Conservation (phyloP, 768 basidiomycete species). For the Daedaleopsis sinensis region DNA sequence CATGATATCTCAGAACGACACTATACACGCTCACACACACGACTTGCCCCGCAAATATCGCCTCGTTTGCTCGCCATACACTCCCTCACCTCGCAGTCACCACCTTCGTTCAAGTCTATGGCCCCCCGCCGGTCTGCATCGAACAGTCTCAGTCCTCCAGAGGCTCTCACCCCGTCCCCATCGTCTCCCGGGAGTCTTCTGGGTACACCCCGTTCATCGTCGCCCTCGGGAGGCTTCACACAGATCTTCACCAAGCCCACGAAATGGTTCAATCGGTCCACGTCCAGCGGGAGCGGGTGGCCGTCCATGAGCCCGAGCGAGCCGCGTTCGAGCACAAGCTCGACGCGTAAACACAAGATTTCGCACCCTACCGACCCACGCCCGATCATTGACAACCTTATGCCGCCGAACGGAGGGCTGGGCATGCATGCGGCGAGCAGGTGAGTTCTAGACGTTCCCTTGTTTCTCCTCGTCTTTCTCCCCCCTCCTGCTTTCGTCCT, state of each 20-base stretch:
- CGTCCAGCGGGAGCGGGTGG: slow-evolving; percentile 49
- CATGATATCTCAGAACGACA: neutral
- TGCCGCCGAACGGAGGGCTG: slow-evolving; percentile 42
- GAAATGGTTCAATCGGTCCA: slow-evolving; percentile 71
- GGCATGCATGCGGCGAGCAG: slow-evolving; percentile 45
- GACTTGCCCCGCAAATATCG: neutral
- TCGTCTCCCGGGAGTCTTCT: slow-evolving; percentile 36
- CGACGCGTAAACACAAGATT: slow-evolving; percentile 72
- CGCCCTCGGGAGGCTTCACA: slow-evolving; percentile 66
- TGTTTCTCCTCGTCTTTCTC: neutral
- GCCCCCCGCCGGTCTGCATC: slow-evolving; percentile 50
- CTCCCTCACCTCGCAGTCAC: neutral
- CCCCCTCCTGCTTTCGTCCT: neutral
- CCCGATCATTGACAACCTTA: slow-evolving; percentile 59
- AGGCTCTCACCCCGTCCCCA: slow-evolving; percentile 16
- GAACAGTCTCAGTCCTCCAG: slow-evolving; percentile 32
- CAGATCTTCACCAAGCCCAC: slow-evolving; percentile 68
- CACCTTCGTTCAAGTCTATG: slow-evolving; percentile 36
- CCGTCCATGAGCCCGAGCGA: slow-evolving; percentile 39
- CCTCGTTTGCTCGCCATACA: neutral
- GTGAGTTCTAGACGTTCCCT: too few species aligned
- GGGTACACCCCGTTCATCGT: slow-evolving; percentile 54
- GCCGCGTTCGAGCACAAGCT: slow-evolving; percentile 52
- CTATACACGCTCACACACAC: neutral
- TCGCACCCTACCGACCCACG: slow-evolving; percentile 84